A percentile compares a stretch with the other conserved stretches of the same genome.
phyloP scores from a whole-genome alignment of 2,329 filamentous ascomycete species.

The Blastomyces emzantsi region DNA sequence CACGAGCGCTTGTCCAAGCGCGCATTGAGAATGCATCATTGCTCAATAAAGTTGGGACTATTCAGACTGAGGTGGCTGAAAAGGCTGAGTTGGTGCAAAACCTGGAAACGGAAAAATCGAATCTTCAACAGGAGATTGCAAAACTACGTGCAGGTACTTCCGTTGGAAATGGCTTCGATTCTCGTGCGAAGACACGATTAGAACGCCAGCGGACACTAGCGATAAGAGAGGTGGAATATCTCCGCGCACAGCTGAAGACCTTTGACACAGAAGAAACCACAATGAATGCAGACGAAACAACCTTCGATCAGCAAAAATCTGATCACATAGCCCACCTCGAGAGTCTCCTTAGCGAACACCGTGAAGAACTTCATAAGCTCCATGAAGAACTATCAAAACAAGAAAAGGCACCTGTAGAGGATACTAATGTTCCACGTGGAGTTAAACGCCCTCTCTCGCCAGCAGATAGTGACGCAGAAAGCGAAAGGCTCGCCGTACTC shows the following conservation, averaged over 20 bases:
- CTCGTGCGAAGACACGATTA: constrained; percentile 59
- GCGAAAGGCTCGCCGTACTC: constrained; percentile 70
- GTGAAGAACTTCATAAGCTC: constrained; percentile 64
- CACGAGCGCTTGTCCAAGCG: constrained; percentile 73
- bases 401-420: constrained; percentile 40
- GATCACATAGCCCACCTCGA: constrained; percentile 74
- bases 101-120: constrained; percentile 60
- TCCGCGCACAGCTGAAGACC: constrained; percentile 82
- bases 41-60: constrained; percentile 67
- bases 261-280: constrained; percentile 83
- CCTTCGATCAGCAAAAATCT: constrained; percentile 63
- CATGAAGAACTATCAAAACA: constrained; percentile 63
- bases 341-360: constrained; percentile 76
- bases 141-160: constrained; percentile 47
- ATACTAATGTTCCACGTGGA: constrained; percentile 38
- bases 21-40: constrained; percentile 69
- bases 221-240: constrained; percentile 85
- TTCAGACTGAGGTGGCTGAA: constrained; percentile 69
- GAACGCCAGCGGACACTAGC: constrained; percentile 80
- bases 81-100: constrained; percentile 65
- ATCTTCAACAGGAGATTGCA: constrained; percentile 60
- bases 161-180: constrained; percentile 46
- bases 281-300: constrained; percentile 59
- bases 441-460: constrained; percentile 57
- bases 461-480: constrained; percentile 45